Evolutionary conservation across 2,329 filamentous ascomycete genomes (phyloP).

Genomic region (Decorospora gaudefroyi): DNA sequence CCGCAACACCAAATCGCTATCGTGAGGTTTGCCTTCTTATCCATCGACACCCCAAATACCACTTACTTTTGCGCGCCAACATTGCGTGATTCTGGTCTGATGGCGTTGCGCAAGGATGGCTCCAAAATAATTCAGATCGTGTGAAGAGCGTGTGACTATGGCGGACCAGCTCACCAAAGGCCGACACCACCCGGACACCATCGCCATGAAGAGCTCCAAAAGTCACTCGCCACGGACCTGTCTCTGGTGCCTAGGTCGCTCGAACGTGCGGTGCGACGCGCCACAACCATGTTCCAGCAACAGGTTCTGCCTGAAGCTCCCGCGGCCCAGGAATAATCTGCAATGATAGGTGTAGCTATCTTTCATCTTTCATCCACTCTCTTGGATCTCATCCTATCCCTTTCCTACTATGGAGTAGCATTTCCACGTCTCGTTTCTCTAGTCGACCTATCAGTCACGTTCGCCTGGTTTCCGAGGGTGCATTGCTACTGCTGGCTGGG

Average conservation of each 20-base stretch:
- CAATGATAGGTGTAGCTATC: background rate
- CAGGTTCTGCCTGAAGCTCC: background rate
- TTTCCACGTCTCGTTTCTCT: constrained; percentile 5
- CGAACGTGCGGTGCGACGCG: background rate
- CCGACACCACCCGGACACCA: too few relatives aligned
- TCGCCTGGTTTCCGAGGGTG: constrained; percentile 8
- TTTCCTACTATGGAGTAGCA: constrained; percentile 16
- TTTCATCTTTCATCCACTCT: constrained; percentile 27
- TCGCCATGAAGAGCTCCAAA: too few relatives aligned
- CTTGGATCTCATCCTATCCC: constrained; percentile 20
- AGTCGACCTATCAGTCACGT: constrained; percentile 3
- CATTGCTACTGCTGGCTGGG: constrained; percentile 19
- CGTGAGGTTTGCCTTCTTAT: background rate
- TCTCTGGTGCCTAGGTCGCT: background rate
- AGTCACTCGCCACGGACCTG: too few relatives aligned
- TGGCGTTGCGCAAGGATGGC: background rate
- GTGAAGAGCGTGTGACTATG: too few relatives aligned
- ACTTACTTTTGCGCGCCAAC: background rate
- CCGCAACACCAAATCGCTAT: constrained; percentile 6
- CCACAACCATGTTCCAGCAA: background rate
- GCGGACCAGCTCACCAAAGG: too few relatives aligned
- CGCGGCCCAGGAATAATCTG: too few relatives aligned
- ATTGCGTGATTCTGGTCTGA: background rate
- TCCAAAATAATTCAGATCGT: too few relatives aligned
- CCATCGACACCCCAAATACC: too few relatives aligned